Conservation (phyloP, 495 filamentous ascomycete species). For the Penicillium parvum region DNA sequence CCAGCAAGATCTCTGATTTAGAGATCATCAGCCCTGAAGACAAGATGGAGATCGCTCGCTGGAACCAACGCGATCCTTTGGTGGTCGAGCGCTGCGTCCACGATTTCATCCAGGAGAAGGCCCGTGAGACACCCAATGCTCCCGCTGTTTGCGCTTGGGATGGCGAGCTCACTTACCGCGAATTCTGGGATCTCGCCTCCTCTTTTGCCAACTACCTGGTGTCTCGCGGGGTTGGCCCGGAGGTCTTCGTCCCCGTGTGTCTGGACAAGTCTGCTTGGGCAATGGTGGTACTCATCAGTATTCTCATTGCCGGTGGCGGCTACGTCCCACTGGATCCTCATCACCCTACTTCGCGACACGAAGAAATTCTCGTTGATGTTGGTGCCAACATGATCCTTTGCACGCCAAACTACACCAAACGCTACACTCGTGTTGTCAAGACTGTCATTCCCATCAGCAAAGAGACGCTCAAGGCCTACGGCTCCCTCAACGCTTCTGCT, state of each 20-base stretch:
- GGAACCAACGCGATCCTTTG: constrained; percentile 27
- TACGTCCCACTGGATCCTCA: constrained; percentile 57
- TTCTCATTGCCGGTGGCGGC: constrained; percentile 54
- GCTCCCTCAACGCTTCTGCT: constrained; percentile 12
- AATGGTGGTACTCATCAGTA: constrained; percentile 46
- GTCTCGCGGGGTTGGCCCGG: constrained; percentile 44
- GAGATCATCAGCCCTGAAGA: constrained; percentile 33
- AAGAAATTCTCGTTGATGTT: constrained; percentile 39
- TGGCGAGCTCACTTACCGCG: constrained; percentile 38
- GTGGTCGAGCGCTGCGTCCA: constrained; percentile 45
- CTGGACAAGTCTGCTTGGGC: constrained; percentile 55
- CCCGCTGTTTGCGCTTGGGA: constrained; percentile 42
- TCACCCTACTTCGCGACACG: constrained; percentile 46
- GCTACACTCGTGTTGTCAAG: constrained; percentile 28
- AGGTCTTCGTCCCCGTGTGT: constrained; percentile 51
- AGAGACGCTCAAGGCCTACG: constrained; percentile 32
- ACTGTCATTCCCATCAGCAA: constrained; percentile 36
- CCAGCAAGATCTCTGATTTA: constrained; percentile 26
- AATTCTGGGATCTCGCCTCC: constrained; percentile 34
- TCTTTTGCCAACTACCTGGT: constrained; percentile 35
- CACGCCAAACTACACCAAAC: constrained; percentile 28
- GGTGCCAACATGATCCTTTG: constrained; percentile 38
- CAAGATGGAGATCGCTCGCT: constrained; percentile 28
- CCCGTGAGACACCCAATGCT: constrained; percentile 26
- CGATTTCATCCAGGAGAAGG: constrained; percentile 32